Base-by-base conservation (phyloP, 371 early-diverging fungal species). In the Zychaea mexicana region DNA sequence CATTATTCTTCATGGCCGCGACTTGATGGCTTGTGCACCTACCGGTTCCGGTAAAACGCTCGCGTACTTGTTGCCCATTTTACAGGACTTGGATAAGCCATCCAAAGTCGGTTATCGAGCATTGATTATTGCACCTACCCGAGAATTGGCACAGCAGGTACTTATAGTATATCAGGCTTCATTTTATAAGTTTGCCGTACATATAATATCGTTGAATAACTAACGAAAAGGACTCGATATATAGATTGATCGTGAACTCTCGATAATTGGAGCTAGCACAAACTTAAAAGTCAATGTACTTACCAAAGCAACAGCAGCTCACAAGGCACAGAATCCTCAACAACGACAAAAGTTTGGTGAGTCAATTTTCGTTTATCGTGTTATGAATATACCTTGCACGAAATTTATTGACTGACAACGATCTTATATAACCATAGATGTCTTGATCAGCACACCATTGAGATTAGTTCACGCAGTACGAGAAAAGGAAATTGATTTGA, bases 1-100 rank as follows among this genome's bases (percentile, higher is more conserved):
- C 10, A 81, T 93, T 42, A 82, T 94, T 66, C 57, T 45, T 22
- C 31, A 88, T 79, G 87, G 85, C 33, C 85, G 96, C n/a, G 96
- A 96, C 73, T 12, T 97, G 3, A 92, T 98, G 87, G 95, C 93
- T 0, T 91, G 94, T 73, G 96, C 99, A 0, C 93, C 95, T 26
- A 98, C 98, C 1, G 97, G 98, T 69, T 94, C 96, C n/a, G 99
- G 99, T 74, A 99, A 99, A 82, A 99, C 99, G 3, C 74, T 98
- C 72, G 96, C 98, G 1, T 99, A 93, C 71, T 66, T 96, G 31
- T 72, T 99, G 22, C 98, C 99, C 2, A 93, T 98, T 10, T 66
- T 98, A 61, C 92, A 95, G 60, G 84, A 90, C 58, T 73, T 96
- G 54, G 86, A 91, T 52, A 77, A 83, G 36, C 92, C 92, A 0